Conservation (phyloP, 1,284 basidiomycete genomes). For the Irpex lacteus region DNA sequence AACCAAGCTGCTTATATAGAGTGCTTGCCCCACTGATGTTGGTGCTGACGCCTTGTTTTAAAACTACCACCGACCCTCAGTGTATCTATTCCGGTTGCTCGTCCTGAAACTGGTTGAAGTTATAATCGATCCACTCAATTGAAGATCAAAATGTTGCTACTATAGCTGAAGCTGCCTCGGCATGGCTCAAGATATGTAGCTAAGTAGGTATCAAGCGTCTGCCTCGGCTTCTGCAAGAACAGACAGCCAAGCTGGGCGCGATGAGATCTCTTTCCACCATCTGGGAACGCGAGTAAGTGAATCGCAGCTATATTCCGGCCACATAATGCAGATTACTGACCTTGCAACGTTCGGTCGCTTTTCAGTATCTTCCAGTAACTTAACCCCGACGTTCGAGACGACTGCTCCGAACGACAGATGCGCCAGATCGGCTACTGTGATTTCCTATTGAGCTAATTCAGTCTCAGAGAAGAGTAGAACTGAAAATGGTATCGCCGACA, state of each 20-base stretch:
- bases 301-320: too few species aligned
- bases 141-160: too few species aligned
- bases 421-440: constrained; percentile 51
- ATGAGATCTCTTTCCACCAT: constrained; percentile 36
- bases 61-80: too few species aligned
- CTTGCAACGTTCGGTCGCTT: constrained; percentile 28
- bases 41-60: too few species aligned
- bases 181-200: background rate
- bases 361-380: constrained; percentile 17
- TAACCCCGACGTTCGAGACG: constrained; percentile 19
- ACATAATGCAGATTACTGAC: background rate
- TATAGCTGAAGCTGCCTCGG: too few species aligned
- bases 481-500: constrained; percentile 25
- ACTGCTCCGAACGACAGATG: constrained; percentile 46
- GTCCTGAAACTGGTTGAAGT: too few species aligned
- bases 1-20: too few species aligned
- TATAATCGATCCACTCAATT: too few species aligned
- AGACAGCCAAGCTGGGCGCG: constrained; percentile 34
- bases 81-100: too few species aligned
- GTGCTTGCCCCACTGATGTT: too few species aligned
- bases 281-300: constrained; percentile 13
- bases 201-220: background rate
- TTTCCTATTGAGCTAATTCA: constrained; percentile 23
- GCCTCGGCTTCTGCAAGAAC: constrained; percentile 13
- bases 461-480: background rate